Conservation (phyloP, 345 rosid genomes). For the Rubroshorea leprosula region DNA sequence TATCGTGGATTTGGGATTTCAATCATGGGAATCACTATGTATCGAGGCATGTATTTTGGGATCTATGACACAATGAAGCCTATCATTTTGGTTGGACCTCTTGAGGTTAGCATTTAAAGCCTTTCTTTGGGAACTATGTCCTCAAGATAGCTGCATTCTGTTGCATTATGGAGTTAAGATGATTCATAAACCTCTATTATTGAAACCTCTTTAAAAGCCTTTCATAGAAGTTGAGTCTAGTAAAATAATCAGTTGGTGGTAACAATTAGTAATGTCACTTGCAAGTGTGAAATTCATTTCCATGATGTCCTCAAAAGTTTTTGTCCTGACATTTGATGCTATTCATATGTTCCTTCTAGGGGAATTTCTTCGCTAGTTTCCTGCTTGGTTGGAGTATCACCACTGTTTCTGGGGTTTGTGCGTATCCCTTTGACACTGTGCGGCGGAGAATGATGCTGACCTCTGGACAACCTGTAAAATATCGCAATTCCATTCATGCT, state of each 20-base stretch:
- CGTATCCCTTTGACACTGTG: constrained; percentile 86
- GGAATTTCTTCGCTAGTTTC: constrained; percentile 84
- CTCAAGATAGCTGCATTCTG: not conserved
- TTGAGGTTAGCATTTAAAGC: constrained; percentile 48
- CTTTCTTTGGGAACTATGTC: constrained; percentile 1
- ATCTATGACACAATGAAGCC: constrained; percentile 91
- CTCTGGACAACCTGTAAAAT: constrained; percentile 72
- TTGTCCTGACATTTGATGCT: not conserved
- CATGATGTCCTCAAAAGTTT: not conserved
- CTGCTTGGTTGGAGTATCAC: constrained; percentile 91
- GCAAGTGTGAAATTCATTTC: not conserved
- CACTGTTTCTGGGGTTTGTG: constrained; percentile 74
- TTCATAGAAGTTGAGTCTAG: not conserved
- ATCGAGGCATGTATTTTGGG: constrained; percentile 94
- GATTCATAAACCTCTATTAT: constrained; percentile 7
- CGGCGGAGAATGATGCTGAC: constrained; percentile 97
- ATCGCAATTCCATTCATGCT: constrained; percentile 54
- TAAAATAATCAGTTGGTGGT: not conserved
- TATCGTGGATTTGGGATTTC: constrained; percentile 92
- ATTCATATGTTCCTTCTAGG: constrained; percentile 37
- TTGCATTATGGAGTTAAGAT: not conserved
- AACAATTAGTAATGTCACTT: not conserved
- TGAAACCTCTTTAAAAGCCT: not conserved
- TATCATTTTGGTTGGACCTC: constrained; percentile 67
- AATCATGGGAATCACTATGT: constrained; percentile 80